phyloP scores from a whole-genome alignment of 1,284 basidiomycete genomes.

The Trichosporon inkin region DNA sequence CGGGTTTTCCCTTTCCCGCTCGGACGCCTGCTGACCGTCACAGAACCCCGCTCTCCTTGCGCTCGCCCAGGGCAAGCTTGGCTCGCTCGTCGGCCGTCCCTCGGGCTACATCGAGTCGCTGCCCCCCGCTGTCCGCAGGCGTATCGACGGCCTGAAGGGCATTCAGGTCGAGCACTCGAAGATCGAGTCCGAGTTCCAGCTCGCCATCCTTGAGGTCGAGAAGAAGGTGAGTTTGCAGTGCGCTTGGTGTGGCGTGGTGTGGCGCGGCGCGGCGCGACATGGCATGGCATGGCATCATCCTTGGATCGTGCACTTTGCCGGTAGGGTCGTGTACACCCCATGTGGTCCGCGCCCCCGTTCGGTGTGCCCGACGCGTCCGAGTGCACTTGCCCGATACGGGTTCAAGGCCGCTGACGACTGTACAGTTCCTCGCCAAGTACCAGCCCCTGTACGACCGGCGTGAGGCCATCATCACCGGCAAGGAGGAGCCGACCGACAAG shows the following conservation, averaged over 20 bases:
- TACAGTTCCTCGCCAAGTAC: slow-evolving; percentile 76
- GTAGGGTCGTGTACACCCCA: slow-evolving; percentile 16
- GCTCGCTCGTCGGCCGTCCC: slow-evolving; percentile 67
- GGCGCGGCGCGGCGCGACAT: too few species aligned
- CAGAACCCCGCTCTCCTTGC: slow-evolving; percentile 57
- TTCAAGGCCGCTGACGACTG: background rate
- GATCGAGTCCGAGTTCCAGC: slow-evolving; percentile 92
- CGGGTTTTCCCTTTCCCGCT: background rate
- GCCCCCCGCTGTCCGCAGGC: slow-evolving; percentile 74
- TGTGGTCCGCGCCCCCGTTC: background rate
- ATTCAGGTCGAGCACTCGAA: slow-evolving; percentile 89
- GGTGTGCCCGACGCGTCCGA: too few species aligned
- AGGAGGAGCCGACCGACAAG: slow-evolving; percentile 67
- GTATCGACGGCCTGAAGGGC: slow-evolving; percentile 88
- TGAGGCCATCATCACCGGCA: slow-evolving; percentile 74
- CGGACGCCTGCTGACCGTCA: background rate
- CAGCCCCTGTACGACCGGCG: slow-evolving; percentile 85
- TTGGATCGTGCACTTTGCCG: slow-evolving; percentile 12
- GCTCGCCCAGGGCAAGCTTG: slow-evolving; percentile 63
- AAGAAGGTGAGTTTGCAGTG: slow-evolving; percentile 67
- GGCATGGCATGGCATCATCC: slow-evolving; percentile 2
- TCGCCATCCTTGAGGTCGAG: slow-evolving; percentile 92
- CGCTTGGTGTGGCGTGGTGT: background rate
- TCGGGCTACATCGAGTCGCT: slow-evolving; percentile 85
- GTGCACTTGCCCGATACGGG: too few species aligned